phyloP scores from a whole-genome alignment of 2,329 filamentous ascomycete genomes.

The Fusarium coffeatum region DNA sequence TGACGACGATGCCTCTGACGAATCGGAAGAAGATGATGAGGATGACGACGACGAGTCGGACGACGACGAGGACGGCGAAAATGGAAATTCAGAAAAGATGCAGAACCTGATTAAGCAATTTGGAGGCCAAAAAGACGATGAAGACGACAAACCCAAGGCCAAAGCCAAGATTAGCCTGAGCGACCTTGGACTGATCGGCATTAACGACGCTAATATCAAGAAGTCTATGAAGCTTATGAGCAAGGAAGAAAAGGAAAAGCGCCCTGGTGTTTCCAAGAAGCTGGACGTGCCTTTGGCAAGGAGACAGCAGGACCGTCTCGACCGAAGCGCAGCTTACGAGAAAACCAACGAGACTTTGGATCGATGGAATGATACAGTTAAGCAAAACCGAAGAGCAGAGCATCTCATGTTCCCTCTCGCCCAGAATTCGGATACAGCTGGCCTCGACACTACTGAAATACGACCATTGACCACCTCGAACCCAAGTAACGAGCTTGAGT shows the following conservation, averaged over 20 bases:
- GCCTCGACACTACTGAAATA: conserved; percentile 71
- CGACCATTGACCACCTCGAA: conserved; percentile 71
- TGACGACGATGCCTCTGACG: conserved; percentile 55
- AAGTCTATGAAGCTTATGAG: conserved; percentile 81
- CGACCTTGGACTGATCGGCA: conserved; percentile 77
- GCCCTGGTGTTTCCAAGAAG: conserved; percentile 67
- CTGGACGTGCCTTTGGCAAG: conserved; percentile 85
- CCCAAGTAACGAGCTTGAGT: conserved; percentile 83
- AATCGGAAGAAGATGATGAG: conserved; percentile 60
- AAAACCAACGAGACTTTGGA: conserved; percentile 92
- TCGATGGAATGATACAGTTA: conserved; percentile 94
- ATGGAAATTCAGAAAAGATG: conserved; percentile 66
- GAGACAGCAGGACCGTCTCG: conserved; percentile 85
- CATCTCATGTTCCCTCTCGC: conserved; percentile 89
- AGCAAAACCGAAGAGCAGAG: conserved; percentile 90
- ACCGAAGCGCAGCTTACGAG: conserved; percentile 84
- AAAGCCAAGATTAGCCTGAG: conserved; percentile 78
- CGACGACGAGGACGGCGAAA: conserved; percentile 56
- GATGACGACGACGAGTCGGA: conserved; percentile 58
- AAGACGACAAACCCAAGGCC: conserved; percentile 56
- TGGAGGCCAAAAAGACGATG: conserved; percentile 70
- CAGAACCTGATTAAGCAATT: conserved; percentile 77
- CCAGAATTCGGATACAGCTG: conserved; percentile 72
- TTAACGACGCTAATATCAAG: conserved; percentile 80
- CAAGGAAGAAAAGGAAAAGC: conserved; percentile 67